A percentile compares a stretch with the other conserved stretches of the same genome.
phyloP scores from a whole-genome alignment of 2,329 filamentous ascomycete species.

The Cladosporium sp. region DNA sequence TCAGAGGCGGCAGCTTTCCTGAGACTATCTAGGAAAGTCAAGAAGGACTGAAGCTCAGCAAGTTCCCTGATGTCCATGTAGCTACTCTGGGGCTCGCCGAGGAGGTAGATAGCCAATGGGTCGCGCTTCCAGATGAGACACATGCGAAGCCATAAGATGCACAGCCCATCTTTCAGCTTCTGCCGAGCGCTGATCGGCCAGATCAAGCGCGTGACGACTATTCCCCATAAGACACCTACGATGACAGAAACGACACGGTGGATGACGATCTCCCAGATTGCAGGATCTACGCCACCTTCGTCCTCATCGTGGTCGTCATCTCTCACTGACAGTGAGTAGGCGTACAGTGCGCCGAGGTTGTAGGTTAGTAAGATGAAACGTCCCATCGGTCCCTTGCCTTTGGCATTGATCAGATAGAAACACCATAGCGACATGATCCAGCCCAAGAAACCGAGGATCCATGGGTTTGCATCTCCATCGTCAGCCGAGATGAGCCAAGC shows the following conservation, averaged over 20 bases:
- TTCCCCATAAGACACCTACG: constrained; percentile 85
- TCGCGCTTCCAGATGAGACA: constrained; percentile 95
- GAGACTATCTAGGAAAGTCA: constrained; percentile 71
- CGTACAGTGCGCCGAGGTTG: constrained; percentile 91
- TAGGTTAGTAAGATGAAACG: constrained; percentile 94
- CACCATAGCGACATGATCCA: constrained; percentile 76
- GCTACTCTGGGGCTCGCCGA: constrained; percentile 41
- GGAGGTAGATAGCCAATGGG: constrained; percentile 71
- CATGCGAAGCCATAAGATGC: constrained; percentile 91
- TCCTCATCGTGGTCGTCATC: constrained; percentile 81
- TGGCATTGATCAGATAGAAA: constrained; percentile 85
- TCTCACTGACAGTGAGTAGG: constrained; percentile 80
- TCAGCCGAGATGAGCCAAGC: constrained; percentile 71
- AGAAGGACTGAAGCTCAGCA: constrained; percentile 78
- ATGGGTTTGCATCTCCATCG: constrained; percentile 64
- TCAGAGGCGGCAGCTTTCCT: constrained; percentile 75
- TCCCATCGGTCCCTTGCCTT: constrained; percentile 83
- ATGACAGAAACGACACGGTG: constrained; percentile 88
- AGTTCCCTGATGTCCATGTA: constrained; percentile 92
- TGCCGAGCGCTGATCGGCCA: constrained; percentile 90
- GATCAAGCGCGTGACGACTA: constrained; percentile 83
- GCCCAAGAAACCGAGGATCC: constrained; percentile 76
- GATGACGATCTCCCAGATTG: constrained; percentile 83
- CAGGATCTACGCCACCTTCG: constrained; percentile 79
- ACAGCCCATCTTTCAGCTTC: constrained; percentile 86